phyloP scores from a whole-genome alignment of 1,284 basidiomycete species.

The Malassezia nana region DNA sequence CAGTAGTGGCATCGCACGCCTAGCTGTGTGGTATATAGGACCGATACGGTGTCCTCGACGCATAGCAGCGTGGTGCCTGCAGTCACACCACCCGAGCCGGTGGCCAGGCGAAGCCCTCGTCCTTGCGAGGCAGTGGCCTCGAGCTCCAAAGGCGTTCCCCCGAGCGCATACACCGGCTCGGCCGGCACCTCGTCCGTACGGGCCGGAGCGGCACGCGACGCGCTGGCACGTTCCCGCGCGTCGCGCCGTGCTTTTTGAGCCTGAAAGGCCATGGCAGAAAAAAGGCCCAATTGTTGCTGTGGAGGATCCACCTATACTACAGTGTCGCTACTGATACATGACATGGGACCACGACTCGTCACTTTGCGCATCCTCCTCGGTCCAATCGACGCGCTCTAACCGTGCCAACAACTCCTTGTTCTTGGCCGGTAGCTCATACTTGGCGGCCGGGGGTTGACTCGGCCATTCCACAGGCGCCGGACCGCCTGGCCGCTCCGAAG shows the following conservation, averaged over 20 bases:
- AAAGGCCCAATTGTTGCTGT: background rate
- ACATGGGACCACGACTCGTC: background rate
- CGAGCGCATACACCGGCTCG: background rate
- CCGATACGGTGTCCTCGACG: background rate
- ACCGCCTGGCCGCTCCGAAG: background rate
- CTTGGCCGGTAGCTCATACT: background rate
- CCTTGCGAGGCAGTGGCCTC: background rate
- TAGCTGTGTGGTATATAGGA: slow-evolving; percentile 4
- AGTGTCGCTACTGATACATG: background rate
- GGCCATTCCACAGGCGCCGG: background rate
- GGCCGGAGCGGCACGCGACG: background rate
- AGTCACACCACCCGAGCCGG: background rate
- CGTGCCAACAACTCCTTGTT: slow-evolving; percentile 8
- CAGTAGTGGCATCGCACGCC: slow-evolving; percentile 14
- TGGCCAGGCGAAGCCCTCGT: background rate
- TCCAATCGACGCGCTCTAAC: slow-evolving; percentile 10
- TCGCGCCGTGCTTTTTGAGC: background rate
- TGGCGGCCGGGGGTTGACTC: background rate
- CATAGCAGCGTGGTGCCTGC: slow-evolving; percentile 2
- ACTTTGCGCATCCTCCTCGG: slow-evolving; percentile 3
- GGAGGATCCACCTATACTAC: background rate
- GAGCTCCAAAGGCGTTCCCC: background rate
- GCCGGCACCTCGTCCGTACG: background rate
- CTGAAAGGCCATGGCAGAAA: slow-evolving; percentile 6
- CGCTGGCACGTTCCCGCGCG: background rate